Conservation (phyloP, 2,329 filamentous ascomycete genomes). For the Hypoxylon sp. region DNA sequence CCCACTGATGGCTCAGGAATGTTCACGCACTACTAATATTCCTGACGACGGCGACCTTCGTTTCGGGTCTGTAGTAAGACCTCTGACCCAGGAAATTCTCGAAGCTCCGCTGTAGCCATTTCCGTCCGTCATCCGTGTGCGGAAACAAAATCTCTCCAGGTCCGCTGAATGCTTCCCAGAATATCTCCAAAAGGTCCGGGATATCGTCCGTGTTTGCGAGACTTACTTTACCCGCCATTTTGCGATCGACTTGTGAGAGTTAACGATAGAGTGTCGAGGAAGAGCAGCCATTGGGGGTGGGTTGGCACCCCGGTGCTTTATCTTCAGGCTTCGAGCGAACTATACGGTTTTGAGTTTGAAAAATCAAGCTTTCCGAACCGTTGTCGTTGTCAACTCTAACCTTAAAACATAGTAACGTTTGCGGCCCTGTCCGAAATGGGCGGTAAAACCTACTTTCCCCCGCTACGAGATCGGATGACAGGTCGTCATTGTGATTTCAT, state of each 20-base stretch:
- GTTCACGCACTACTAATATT: constrained; percentile 42
- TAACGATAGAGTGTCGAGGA: not conserved
- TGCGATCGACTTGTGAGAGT: constrained; percentile 5
- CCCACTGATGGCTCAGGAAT: not conserved
- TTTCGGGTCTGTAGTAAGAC: constrained; percentile 46
- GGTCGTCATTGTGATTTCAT: constrained; percentile 40
- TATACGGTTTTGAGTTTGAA: constrained; percentile 23
- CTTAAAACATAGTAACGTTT: constrained; percentile 25
- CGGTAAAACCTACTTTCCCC: constrained; percentile 33
- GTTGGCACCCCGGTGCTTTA: constrained; percentile 17
- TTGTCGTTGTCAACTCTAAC: constrained; percentile 41
- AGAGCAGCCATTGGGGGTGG: not conserved
- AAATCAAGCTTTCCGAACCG: constrained; percentile 23
- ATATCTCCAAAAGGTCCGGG: constrained; percentile 46
- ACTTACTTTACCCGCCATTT: constrained; percentile 42
- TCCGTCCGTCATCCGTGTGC: constrained; percentile 45
- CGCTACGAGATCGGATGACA: constrained; percentile 28
- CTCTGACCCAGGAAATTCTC: constrained; percentile 46
- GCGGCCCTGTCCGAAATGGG: constrained; percentile 33
- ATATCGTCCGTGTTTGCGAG: constrained; percentile 47
- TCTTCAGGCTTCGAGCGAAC: constrained; percentile 9
- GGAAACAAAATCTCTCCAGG: constrained; percentile 48
- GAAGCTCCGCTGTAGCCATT: constrained; percentile 50
- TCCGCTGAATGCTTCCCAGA: constrained; percentile 48
- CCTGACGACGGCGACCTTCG: constrained; percentile 46